These are phyloP conservation scores for Ophiocordyceps camponoti-rufipedis DNA, from an alignment of 2,329 filamentous ascomycete species.

Conservation along the genomic window DNA sequence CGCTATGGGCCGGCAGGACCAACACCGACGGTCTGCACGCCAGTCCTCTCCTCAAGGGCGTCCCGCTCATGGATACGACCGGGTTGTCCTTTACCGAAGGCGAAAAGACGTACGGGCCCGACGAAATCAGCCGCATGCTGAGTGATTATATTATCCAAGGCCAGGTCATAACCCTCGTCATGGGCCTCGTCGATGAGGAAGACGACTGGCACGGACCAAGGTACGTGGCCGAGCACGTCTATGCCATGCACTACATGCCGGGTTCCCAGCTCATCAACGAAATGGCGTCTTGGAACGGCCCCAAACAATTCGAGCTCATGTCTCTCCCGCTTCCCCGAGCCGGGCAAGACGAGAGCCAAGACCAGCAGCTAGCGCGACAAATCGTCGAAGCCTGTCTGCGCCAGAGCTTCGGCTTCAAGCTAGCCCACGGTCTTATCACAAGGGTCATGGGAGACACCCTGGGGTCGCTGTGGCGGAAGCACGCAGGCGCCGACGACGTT, in stretches of 20 bases:
- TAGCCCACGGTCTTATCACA: conserved; percentile 34
- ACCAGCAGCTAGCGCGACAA: conserved; percentile 27
- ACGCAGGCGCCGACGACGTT: conserved; percentile 27
- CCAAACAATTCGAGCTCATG: conserved; percentile 29
- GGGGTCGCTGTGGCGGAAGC: conserved; percentile 31
- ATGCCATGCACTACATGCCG: conserved; percentile 28
- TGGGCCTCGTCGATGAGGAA: conserved; percentile 30
- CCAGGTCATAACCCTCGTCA: conserved; percentile 30
- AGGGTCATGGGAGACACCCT: conserved; percentile 29
- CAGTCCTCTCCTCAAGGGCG: conserved; percentile 25
- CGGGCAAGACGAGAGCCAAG: conserved; percentile 15
- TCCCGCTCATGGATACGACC: conserved; percentile 16
- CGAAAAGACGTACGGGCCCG: conserved; percentile 12
- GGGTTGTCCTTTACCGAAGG: conserved; percentile 6
- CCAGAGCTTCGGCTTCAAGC: conserved; percentile 34
- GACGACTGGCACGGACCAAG: conserved; percentile 33
- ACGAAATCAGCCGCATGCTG: conserved; percentile 23
- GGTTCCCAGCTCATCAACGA: conserved; percentile 34
- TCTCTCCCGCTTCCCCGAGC: conserved; percentile 13
- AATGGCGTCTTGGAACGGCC: conserved; percentile 30
- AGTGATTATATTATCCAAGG: conserved; percentile 40
- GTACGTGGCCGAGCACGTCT: conserved; percentile 29
- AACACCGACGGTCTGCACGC: conserved; percentile 31
- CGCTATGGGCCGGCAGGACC: conserved; percentile 31
- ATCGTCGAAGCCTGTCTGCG: conserved; percentile 32